Evolutionary conservation across 208 protist genomes (phyloP), one percentile per base, ranked within the genome.

Genomic region (Crithidia bombi): DNA sequence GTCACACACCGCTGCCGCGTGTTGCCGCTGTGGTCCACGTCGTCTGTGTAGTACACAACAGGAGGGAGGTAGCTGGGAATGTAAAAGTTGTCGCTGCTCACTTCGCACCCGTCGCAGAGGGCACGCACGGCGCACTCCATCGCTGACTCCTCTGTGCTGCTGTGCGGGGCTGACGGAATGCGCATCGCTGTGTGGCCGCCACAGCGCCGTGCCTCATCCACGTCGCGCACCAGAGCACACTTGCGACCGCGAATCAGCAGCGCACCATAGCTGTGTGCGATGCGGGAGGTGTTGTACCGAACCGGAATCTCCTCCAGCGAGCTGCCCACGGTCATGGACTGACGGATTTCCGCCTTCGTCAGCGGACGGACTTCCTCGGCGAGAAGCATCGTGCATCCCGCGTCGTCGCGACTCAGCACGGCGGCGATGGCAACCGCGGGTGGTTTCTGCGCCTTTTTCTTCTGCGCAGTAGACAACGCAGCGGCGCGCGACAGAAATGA

Each of bases 81-180:
- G 73, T 88, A 92, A 66, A 95, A 92, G 69, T 90, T 95, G 67
- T 93, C 87, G 47, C 78, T 77, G 76, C 87, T 95, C 35, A 93
- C 78, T n/a, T 95, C 87, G 62, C 81, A 92, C 50, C 69, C 68
- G 28, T 91, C 84, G 61, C 90, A 95, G 19, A 92, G 63, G 9
- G 90, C 90, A 15, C 81, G 77, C 49, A 89, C 72, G 12, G 90
- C 87, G 63, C 84, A 92, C 25, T 95, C 82, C 54, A 89, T 72
- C 32, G 63, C 65, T 11, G 72, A 80, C 67, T 91, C 81, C 26
- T 72, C 58, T 0, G 64, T 17, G 26, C 79, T 68, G 25, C 10
- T 62, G 65, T 88, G 85, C 5, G 78, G 73, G 4, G 69, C 44
- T 35, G 30, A 62, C 5, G 90, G 90, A 36, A 95, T 69, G 21